phyloP scores from a whole-genome alignment of 768 basidiomycete genomes.

The Collybia mongolica region DNA sequence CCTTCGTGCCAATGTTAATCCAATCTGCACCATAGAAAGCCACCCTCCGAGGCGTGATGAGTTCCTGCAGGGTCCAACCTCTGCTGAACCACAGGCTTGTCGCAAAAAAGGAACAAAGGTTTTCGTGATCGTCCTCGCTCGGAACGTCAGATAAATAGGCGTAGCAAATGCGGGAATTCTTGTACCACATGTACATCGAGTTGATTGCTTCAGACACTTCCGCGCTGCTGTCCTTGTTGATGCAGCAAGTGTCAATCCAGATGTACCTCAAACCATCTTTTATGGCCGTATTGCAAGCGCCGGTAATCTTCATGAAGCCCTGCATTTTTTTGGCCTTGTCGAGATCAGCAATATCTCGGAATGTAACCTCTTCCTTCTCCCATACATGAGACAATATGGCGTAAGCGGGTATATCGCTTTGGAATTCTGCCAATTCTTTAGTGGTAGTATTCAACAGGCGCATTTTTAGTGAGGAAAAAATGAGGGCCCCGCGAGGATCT shows the following conservation, averaged over 20 bases:
- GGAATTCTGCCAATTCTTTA: background rate
- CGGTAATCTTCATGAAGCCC: background rate
- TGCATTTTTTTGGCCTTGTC: background rate
- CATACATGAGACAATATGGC: background rate
- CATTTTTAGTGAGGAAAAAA: background rate
- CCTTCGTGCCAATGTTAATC: background rate
- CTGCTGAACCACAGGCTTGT: too few species aligned
- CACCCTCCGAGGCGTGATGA: background rate
- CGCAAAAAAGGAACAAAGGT: background rate
- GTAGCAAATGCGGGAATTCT: background rate
- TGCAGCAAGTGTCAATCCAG: background rate
- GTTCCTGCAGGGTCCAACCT: background rate
- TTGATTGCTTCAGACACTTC: background rate
- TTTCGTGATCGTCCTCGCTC: background rate
- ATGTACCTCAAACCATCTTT: background rate
- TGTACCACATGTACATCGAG: background rate
- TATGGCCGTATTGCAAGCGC: background rate
- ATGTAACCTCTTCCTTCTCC: background rate
- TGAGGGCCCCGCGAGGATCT: too few species aligned
- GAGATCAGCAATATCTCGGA: background rate
- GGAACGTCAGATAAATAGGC: background rate
- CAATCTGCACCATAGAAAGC: background rate
- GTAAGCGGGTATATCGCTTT: background rate
- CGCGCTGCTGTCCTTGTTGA: conserved; percentile 1
- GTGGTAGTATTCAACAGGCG: background rate